A percentile compares a stretch with the other conserved stretches of the same genome.
phyloP scores from a whole-genome alignment of 176 grass and related monocot genomes.

The Hyparrhenia diplandra region DNA sequence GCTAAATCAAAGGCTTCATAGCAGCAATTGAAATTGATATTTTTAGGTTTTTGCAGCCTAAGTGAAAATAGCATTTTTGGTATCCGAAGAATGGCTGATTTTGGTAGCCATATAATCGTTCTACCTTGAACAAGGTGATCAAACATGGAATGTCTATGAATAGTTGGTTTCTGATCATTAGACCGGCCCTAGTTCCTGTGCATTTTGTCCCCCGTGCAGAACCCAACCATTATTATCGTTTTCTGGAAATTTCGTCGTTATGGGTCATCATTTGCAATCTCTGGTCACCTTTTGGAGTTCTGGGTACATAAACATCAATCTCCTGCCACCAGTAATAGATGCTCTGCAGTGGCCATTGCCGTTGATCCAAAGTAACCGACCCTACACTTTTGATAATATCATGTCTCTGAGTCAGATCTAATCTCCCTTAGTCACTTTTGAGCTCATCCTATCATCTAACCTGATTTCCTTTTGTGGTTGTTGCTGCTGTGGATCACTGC shows the following conservation, averaged over 20 bases:
- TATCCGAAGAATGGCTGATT: neutral
- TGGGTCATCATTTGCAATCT: neutral
- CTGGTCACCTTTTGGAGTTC: neutral
- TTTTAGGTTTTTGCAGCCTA: neutral
- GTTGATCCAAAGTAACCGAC: neutral
- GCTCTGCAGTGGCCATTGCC: neutral
- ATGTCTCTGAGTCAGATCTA: no score
- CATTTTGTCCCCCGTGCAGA: neutral
- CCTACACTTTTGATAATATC: no score
- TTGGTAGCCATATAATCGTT: neutral
- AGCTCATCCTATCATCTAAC: constrained; percentile 6
- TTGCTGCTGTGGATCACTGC: constrained; percentile 16
- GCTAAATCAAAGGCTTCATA: neutral
- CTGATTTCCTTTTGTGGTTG: neutral
- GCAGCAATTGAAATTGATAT: neutral
- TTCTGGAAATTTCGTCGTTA: neutral
- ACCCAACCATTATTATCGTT: neutral
- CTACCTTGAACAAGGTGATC: neutral
- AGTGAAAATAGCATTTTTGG: neutral
- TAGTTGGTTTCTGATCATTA: neutral
- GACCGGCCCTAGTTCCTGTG: neutral
- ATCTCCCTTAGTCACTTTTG: no score
- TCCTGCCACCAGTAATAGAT: constrained; percentile 13
- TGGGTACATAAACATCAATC: neutral
- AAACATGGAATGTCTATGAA: neutral